Percentiles rank a stretch among this genome's conserved stretches.
Conservation (phyloP, 2,329 filamentous ascomycete genomes). For the Pyrenochaeta sp. region DNA sequence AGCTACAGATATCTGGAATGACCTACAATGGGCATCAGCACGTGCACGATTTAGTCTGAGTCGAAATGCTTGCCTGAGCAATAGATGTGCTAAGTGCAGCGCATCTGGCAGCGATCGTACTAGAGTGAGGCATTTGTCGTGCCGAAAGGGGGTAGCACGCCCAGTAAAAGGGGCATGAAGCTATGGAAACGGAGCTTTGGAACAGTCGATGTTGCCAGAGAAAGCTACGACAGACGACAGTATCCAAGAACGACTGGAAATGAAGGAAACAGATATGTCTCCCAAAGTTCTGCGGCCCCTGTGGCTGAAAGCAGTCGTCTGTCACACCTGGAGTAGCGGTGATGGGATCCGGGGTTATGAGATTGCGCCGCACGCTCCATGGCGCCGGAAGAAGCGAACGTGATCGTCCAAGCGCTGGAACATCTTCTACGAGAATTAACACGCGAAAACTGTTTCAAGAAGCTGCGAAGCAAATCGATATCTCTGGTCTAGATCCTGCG, state of each 20-base stretch:
- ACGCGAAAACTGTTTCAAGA: neutral
- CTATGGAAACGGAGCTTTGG: neutral
- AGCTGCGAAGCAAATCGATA: neutral
- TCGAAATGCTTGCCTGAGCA: slow-evolving; percentile 33
- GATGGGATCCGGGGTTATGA: slow-evolving; percentile 3
- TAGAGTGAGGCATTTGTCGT: slow-evolving; percentile 36
- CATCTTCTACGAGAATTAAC: neutral
- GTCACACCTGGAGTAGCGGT: slow-evolving; percentile 1
- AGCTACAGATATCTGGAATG: slow-evolving; percentile 38
- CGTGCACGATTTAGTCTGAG: slow-evolving; percentile 11
- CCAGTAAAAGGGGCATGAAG: neutral
- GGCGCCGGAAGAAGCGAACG: slow-evolving; percentile 14
- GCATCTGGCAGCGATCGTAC: slow-evolving; percentile 44
- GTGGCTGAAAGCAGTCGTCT: slow-evolving; percentile 10
- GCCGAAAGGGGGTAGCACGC: neutral
- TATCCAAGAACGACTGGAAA: neutral
- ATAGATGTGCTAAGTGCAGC: slow-evolving; percentile 42
- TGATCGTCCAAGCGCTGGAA: neutral
- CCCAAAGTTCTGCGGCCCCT: slow-evolving; percentile 10
- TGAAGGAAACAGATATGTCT: neutral
- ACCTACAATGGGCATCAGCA: slow-evolving; percentile 31
- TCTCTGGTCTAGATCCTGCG: slow-evolving; percentile 6
- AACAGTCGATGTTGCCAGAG: neutral
- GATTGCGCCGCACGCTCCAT: slow-evolving; percentile 4
- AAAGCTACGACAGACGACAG: neutral